Base-by-base conservation (phyloP, 257 asterid species). In the Solanum rostratum region DNA sequence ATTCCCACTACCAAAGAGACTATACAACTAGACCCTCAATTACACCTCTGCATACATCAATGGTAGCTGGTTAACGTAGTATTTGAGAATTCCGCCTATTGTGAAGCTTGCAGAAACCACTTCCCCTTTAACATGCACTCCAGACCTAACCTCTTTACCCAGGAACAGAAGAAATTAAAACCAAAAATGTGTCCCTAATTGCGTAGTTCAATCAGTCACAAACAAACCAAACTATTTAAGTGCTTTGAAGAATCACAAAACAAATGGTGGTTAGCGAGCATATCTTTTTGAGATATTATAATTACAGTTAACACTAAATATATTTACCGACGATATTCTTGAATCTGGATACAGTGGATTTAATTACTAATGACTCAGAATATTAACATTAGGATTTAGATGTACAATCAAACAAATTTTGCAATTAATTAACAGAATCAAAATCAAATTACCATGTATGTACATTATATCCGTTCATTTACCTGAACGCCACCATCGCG, bases 401-500 rank as follows among this genome's bases (percentile, higher is more conserved):
- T 9, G 19, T 9, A 39, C 30, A 37, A 20, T 39, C 29, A 39
- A 70, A 37, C 30, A 19, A 70, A 10, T 20, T 39, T 41, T 70
- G 60, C 60, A 76, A 22, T 39, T 41, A 5, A 73, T 71, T 46
- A 46, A 74, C 81, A 46, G 19, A 45, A 74, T 46, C 57, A 22
- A 45, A 46, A 43, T 45, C 55, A 22, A 22, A 45, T 71, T 43
- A 74, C n/a, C 30, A 45, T 22, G 30, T 22, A 46, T 45, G 14
- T n/a, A 46, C 3, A 76, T 8, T 14, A 76, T 46, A 15, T 27
- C 24, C 27, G 27, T 16, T 49, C 5, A 49, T 46, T 16, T n/a
- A 95, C 98, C 98, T 94, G 98, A 90, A 95, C 54, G 66, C 98
- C 98, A 76, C 98, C 98, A 70, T 90, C 90, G 27, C 92, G 93